Evolutionary conservation across 1,284 basidiomycete genomes (phyloP).

Genomic region (Athelia psychrophila): DNA sequence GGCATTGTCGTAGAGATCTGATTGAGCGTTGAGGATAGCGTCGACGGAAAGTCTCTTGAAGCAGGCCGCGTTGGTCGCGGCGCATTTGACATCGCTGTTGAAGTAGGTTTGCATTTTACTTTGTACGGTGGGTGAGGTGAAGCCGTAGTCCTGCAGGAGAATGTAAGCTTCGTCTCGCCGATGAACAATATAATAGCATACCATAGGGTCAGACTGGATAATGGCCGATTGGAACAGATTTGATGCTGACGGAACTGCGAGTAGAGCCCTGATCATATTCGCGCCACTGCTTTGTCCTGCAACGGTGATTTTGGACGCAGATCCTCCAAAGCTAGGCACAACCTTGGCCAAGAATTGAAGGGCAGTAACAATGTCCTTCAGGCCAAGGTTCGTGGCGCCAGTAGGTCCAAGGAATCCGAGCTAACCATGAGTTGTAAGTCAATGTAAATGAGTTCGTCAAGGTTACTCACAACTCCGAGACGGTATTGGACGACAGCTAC

Average conservation of each 20-base stretch:
- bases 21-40: constrained; percentile 49
- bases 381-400: constrained; percentile 66
- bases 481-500: constrained; percentile 88
- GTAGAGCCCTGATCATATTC: constrained; percentile 72
- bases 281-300: constrained; percentile 90
- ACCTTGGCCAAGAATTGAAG: constrained; percentile 63
- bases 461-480: constrained; percentile 64
- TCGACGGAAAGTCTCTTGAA: constrained; percentile 46
- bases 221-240: constrained; percentile 73
- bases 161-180: neutral
- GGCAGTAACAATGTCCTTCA: constrained; percentile 69
- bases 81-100: constrained; percentile 48
- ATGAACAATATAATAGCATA: constrained; percentile 27
- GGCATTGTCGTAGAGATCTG: constrained; percentile 37
- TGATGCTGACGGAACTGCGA: constrained; percentile 63
- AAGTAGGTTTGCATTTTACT: constrained; percentile 51
- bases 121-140: constrained; percentile 56
- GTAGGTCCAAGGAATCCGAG: constrained; percentile 74
- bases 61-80: constrained; percentile 45
- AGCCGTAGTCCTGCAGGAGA: constrained; percentile 64
- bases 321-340: constrained; percentile 70
- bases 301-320: constrained; percentile 64
- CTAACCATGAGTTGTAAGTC: constrained; percentile 29
- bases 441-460: neutral
- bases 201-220: constrained; percentile 85